phyloP scores from a whole-genome alignment of 441 rosid species.

The Eruca vesicaria region DNA sequence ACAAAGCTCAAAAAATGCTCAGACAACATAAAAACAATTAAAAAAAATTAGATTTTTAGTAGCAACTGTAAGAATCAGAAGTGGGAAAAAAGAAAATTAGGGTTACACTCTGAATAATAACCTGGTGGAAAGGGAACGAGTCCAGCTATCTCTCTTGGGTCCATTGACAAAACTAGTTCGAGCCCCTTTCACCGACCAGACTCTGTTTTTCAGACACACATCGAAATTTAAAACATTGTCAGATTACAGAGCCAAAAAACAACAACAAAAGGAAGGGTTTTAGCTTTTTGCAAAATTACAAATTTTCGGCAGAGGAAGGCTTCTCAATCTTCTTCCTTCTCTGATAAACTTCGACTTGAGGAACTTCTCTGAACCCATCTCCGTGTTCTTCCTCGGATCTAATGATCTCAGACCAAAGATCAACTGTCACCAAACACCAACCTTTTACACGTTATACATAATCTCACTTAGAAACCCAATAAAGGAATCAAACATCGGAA shows the following conservation, averaged over 20 bases:
- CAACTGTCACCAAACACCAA: constrained; percentile 36
- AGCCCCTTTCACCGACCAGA: constrained; percentile 29
- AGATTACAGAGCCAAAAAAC: neutral
- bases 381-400: constrained; percentile 45
- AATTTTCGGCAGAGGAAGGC: constrained; percentile 17
- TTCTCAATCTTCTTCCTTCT: constrained; percentile 49
- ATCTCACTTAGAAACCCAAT: neutral
- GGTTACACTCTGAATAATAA: constrained; percentile 18
- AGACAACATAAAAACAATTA: neutral
- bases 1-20: neutral
- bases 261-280: neutral
- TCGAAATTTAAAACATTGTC: neutral
- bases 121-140: constrained; percentile 91
- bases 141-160: constrained; percentile 73
- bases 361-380: constrained; percentile 17
- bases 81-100: neutral
- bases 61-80: neutral
- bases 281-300: constrained; percentile 20
- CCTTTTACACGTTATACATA: neutral
- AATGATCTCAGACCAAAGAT: constrained; percentile 60
- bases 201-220: constrained; percentile 16
- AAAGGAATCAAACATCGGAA: neutral
- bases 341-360: constrained; percentile 43
- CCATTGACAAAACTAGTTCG: constrained; percentile 55
- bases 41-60: neutral